phyloP scores from a whole-genome alignment of 495 filamentous ascomycete species.

The Recurvomyces mirabilis region DNA sequence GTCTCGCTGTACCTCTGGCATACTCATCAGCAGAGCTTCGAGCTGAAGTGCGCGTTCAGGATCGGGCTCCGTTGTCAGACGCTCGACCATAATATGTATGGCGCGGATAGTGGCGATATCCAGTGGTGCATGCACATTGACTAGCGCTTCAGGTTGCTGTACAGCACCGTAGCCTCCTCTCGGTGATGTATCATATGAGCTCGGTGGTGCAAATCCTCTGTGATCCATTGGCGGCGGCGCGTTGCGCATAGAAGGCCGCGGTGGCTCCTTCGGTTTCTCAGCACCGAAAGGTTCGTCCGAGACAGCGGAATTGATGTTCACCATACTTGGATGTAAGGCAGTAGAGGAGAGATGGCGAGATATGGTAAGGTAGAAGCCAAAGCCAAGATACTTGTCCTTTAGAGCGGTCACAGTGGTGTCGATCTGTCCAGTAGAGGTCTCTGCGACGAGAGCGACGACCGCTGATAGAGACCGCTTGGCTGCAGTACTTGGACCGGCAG shows the following conservation, averaged over 20 bases:
- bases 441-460: constrained; percentile 74
- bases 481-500: constrained; percentile 43
- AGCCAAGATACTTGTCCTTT: constrained; percentile 80
- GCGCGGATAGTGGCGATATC: constrained; percentile 70
- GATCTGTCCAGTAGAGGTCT: constrained; percentile 76
- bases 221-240: constrained; percentile 51
- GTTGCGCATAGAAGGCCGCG: constrained; percentile 37
- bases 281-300: constrained; percentile 73
- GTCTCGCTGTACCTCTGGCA: constrained; percentile 64
- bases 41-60: constrained; percentile 50
- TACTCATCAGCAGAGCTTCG: constrained; percentile 83
- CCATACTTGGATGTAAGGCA: constrained; percentile 45
- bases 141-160: constrained; percentile 42
- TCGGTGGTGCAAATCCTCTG: constrained; percentile 70
- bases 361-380: constrained; percentile 70
- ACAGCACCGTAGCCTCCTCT: background rate
- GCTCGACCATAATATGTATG: constrained; percentile 82
- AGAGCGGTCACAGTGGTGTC: constrained; percentile 65
- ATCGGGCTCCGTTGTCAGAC: constrained; percentile 56
- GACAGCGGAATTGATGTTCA: constrained; percentile 32
- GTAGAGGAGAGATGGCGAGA: constrained; percentile 79
- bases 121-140: constrained; percentile 62
- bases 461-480: constrained; percentile 72
- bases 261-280: constrained; percentile 45
- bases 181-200: constrained; percentile 43